Conservation (phyloP, 768 basidiomycete genomes). For the Zangia roseola region DNA sequence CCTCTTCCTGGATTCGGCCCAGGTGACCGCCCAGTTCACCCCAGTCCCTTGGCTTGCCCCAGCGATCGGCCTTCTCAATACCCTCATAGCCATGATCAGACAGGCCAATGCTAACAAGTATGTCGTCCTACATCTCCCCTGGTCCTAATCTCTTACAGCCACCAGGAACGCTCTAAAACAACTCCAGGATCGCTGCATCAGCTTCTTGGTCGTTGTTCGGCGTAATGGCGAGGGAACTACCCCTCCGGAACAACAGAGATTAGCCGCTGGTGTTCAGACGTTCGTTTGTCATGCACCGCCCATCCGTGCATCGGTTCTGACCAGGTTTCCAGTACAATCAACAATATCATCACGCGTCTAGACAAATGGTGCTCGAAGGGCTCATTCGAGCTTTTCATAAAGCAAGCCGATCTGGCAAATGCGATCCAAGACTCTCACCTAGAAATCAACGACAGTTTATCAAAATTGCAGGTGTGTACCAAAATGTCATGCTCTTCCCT, state of each 20-base stretch:
- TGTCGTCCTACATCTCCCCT: neutral
- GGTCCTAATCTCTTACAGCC: slow-evolving; percentile 1
- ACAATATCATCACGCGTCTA: slow-evolving; percentile 40
- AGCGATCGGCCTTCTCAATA: slow-evolving; percentile 40
- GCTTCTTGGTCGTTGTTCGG: slow-evolving; percentile 39
- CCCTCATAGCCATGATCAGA: slow-evolving; percentile 46
- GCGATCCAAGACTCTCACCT: slow-evolving; percentile 47
- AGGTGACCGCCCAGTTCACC: slow-evolving; percentile 45
- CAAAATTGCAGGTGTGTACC: slow-evolving; percentile 43
- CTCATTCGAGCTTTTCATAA: slow-evolving; percentile 42
- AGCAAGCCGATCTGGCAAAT: slow-evolving; percentile 42
- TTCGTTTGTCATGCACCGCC: slow-evolving; percentile 7
- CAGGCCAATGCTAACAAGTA: slow-evolving; percentile 51
- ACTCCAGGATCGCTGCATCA: slow-evolving; percentile 46
- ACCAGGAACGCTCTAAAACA: slow-evolving; percentile 42
- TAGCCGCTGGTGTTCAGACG: slow-evolving; percentile 35
- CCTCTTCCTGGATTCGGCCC: slow-evolving; percentile 30
- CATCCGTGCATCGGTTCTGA: slow-evolving; percentile 7
- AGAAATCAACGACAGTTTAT: slow-evolving; percentile 45
- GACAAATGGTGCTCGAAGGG: slow-evolving; percentile 42
- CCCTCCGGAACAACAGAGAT: slow-evolving; percentile 30
- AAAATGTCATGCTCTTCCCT: neutral
- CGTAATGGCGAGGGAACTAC: slow-evolving; percentile 32
- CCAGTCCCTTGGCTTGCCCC: slow-evolving; percentile 49
- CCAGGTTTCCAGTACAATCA: slow-evolving; percentile 27